Conservation (phyloP, 2,329 filamentous ascomycete genomes). For the Pyrenophora teres region DNA sequence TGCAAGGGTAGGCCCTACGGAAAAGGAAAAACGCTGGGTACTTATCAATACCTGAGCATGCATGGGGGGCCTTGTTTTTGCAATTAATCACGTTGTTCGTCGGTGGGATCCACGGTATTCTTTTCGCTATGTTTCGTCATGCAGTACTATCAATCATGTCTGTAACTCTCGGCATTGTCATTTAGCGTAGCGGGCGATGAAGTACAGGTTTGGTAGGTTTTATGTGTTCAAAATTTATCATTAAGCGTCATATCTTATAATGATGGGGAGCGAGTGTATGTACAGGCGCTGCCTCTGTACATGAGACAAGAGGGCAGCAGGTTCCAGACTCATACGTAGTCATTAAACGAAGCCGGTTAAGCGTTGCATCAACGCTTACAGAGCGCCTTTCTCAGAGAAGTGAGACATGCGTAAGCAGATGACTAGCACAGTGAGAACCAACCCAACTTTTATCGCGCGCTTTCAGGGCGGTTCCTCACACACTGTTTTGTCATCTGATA, state of each 20-base stretch:
- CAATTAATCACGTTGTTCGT: not conserved
- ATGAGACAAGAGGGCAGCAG: not conserved
- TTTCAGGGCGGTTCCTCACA: too few relatives aligned
- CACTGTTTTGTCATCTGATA: not conserved
- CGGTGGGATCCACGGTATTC: not conserved
- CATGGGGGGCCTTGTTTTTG: not conserved
- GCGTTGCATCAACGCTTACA: not conserved
- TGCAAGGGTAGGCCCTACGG: constrained; percentile 64
- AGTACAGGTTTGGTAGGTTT: constrained; percentile 1
- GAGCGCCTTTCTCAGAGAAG: not conserved
- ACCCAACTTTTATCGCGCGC: not conserved
- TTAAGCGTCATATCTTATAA: not conserved
- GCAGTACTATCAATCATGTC: not conserved
- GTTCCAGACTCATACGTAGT: not conserved
- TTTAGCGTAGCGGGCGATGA: constrained; percentile 1
- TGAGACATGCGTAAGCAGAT: not conserved
- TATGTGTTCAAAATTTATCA: not conserved
- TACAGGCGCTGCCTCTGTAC: not conserved
- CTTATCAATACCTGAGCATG: constrained; percentile 29
- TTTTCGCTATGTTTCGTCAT: not conserved
- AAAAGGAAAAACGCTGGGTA: constrained; percentile 68
- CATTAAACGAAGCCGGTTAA: not conserved
- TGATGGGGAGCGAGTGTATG: not conserved
- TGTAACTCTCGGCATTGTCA: not conserved
- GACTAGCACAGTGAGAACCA: not conserved